These are phyloP conservation scores for Dactylorhiza incarnata DNA, from an alignment of 106 monocot species.

Conservation along the genomic window DNA sequence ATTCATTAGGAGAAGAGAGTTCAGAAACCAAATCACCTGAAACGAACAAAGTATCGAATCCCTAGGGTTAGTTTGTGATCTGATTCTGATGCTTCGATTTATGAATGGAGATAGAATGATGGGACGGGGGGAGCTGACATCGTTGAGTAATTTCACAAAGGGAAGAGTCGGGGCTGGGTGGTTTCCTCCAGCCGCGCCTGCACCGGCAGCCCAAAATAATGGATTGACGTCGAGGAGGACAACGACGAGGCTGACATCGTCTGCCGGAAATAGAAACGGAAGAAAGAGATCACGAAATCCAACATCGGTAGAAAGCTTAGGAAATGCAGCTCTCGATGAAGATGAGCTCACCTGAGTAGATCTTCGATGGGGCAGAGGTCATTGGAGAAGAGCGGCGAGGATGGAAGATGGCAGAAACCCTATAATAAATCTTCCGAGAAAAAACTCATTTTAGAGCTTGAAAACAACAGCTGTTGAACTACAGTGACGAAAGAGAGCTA, in stretches of 20 bases:
- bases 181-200: slow-evolving; percentile 9
- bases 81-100: not conserved
- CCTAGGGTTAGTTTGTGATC: not conserved
- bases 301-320: not conserved
- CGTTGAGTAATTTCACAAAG: slow-evolving; percentile 70
- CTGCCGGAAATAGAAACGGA: slow-evolving; percentile 15
- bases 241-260: slow-evolving; percentile 80
- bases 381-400: not conserved
- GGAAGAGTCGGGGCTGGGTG: slow-evolving; percentile 24
- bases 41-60: not conserved
- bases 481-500: no score
- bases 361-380: slow-evolving; percentile 15
- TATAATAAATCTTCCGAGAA: no score
- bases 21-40: slow-evolving; percentile 72
- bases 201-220: slow-evolving; percentile 66
- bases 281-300: not conserved
- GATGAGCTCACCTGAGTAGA: slow-evolving; percentile 20
- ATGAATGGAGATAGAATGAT: not conserved
- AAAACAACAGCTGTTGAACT: no score
- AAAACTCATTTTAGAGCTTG: no score
- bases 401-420: not conserved
- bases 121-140: slow-evolving; percentile 27
- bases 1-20: slow-evolving; percentile 75
- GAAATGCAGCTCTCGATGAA: not conserved
- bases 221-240: slow-evolving; percentile 83